Evolutionary conservation across 331 rosid species (phyloP).

Genomic region (Acacia pycnantha): DNA sequence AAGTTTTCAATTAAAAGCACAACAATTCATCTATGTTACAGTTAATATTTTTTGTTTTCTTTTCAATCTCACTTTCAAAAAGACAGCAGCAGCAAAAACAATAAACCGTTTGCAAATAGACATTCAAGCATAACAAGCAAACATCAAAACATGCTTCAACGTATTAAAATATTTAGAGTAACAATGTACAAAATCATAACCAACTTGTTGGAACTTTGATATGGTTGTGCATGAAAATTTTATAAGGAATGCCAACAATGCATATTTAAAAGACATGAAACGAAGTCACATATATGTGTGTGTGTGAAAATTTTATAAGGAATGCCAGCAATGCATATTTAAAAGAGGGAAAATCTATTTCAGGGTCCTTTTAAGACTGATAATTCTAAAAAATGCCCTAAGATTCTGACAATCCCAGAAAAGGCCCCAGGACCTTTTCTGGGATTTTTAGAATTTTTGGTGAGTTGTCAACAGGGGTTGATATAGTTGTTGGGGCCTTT

Average conservation of each 20-base stretch:
- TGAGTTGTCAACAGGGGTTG: too few relatives aligned
- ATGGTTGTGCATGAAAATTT: background rate
- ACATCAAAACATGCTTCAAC: background rate
- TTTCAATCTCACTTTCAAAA: background rate
- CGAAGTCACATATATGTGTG: background rate
- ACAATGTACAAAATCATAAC: background rate
- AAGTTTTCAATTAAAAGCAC: background rate
- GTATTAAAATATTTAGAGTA: background rate
- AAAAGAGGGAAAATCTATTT: too few relatives aligned
- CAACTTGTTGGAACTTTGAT: background rate
- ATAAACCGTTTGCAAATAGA: background rate
- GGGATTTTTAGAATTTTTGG: too few relatives aligned
- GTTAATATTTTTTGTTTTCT: background rate
- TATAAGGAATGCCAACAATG: background rate
- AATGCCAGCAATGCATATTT: background rate
- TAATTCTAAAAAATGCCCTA: too few relatives aligned
- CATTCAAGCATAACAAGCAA: background rate
- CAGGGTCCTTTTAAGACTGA: too few relatives aligned
- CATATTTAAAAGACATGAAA: background rate
- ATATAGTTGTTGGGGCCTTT: too few relatives aligned
- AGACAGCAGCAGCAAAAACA: background rate
- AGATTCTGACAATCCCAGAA: too few relatives aligned
- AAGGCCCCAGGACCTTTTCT: too few relatives aligned
- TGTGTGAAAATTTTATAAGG: background rate
- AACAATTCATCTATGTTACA: too few relatives aligned